Evolutionary conservation across 306 rosid species (phyloP).

Genomic region (Luffa acutangula): DNA sequence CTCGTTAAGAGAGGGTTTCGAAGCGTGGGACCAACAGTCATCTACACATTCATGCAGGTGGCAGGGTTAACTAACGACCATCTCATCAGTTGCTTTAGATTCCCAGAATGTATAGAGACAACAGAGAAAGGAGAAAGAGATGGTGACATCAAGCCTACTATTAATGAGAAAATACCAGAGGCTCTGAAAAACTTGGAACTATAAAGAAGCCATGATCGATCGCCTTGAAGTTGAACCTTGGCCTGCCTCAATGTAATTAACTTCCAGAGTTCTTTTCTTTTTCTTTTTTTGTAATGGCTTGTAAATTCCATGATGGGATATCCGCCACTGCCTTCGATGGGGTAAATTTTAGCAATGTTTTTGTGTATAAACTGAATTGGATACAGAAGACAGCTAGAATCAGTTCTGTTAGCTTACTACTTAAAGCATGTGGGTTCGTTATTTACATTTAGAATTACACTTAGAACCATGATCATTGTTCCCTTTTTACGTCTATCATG

Average conservation of each 20-base stretch:
- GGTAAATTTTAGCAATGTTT: neutral
- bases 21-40: slow-evolving; percentile 60
- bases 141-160: slow-evolving; percentile 20
- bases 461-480: neutral
- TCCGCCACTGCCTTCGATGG: slow-evolving; percentile 1
- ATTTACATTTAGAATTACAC: neutral
- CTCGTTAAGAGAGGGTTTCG: slow-evolving; percentile 63
- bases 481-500: neutral
- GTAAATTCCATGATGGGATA: slow-evolving; percentile 12
- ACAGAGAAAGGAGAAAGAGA: slow-evolving; percentile 30
- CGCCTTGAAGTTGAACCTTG: slow-evolving; percentile 22
- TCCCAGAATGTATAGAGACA: slow-evolving; percentile 37
- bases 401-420: slow-evolving; percentile 6
- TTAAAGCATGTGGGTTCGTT: neutral
- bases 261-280: neutral
- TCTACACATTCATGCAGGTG: slow-evolving; percentile 63
- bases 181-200: slow-evolving; percentile 23
- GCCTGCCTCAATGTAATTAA: neutral
- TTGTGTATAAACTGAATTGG: slow-evolving; percentile 8
- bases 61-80: slow-evolving; percentile 71
- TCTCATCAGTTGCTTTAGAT: slow-evolving; percentile 66
- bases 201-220: slow-evolving; percentile 26
- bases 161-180: slow-evolving; percentile 20
- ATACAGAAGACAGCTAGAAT: slow-evolving; percentile 12
- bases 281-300: slow-evolving; percentile 1